A percentile compares a stretch with the other conserved stretches of the same genome.
phyloP scores from a whole-genome alignment of 495 filamentous ascomycete genomes.

The Choiromyces venosus region DNA sequence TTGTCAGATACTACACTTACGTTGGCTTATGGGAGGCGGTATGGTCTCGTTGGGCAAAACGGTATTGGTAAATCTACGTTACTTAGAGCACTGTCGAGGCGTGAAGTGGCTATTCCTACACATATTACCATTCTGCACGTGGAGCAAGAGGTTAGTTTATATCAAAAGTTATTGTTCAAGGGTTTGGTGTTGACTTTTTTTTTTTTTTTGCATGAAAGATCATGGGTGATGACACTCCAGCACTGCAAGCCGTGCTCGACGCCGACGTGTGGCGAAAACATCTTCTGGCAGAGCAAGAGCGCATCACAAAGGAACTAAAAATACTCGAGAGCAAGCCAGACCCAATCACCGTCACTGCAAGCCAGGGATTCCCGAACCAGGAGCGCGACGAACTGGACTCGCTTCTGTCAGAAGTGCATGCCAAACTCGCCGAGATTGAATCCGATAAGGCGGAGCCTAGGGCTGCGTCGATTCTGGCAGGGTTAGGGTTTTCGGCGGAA shows the following conservation, averaged over 20 bases:
- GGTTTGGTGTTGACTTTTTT: conserved; percentile 2
- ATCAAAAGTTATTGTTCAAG: not conserved
- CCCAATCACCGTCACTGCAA: conserved; percentile 52
- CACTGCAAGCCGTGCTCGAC: conserved; percentile 91
- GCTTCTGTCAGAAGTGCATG: conserved; percentile 81
- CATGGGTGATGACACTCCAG: conserved; percentile 90
- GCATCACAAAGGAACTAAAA: conserved; percentile 72
- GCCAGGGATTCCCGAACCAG: conserved; percentile 76
- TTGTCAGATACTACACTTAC: conserved; percentile 83
- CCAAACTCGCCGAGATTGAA: conserved; percentile 96
- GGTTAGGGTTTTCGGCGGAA: conserved; percentile 92
- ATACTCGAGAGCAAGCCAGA: conserved; percentile 72
- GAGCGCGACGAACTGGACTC: conserved; percentile 85
- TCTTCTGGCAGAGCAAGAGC: conserved; percentile 82
- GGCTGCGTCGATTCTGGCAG: conserved; percentile 91
- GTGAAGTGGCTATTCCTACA: conserved; percentile 89
- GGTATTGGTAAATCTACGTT: conserved; percentile 99
- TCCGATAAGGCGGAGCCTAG: conserved; percentile 95
- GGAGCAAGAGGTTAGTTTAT: conserved; percentile 75
- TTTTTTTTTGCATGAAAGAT: conserved; percentile 53
- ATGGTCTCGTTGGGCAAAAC: conserved; percentile 97
- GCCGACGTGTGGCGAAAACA: conserved; percentile 99
- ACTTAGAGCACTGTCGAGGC: conserved; percentile 79
- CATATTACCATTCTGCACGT: conserved; percentile 99
- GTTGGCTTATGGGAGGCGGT: conserved; percentile 86